Base-by-base conservation (phyloP, 2,329 filamentous ascomycete species). In the Pyrenophora seminiperda region DNA sequence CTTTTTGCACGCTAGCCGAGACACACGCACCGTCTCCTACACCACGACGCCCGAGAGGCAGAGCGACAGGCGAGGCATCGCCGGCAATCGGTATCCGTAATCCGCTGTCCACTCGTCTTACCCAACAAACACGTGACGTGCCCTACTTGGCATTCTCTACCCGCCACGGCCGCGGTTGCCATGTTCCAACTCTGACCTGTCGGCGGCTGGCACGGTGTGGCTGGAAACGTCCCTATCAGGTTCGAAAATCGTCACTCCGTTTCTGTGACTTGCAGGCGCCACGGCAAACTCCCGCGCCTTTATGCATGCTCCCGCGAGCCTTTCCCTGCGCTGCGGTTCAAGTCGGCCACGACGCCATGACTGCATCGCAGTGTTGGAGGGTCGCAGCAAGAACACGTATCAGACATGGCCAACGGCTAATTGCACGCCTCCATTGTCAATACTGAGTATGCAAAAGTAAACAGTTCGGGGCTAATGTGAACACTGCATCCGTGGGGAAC, bases 351-450 rank as follows among this genome's bases (percentile, higher is more conserved):
- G 19, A 22, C n/a, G 27, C 22, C 27, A 32, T 36, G 6, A 37
- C 24, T 30, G 20, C 24, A 32, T 34, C 22, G 22, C 34, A 22
- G 24, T 44, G 30, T 33, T 47, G 47, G 42, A 45, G 33, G 14
- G 45, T 27, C 41, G 45, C 48, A 53, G 27, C 37, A 45, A 40
- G 43, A 47, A 56, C 54, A 60, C 52, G 59, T 58, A 53, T 42
- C 41, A 41, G 36, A 31, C 22, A 24, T 36, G 17, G 32, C 43
- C 41, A 51, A 47, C 41, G 39, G 46, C 33, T 27, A 44, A 31
- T 27, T 36, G 32, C 22, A 13, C 22, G 19, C 20, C 19, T 17
- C 20, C 17, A 48, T 27, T 47, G 47, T n/a, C n/a, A 41, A 50
- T n/a, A n/a, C n/a, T n/a, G n/a, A n/a, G n/a, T n/a, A 41, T 48